phyloP scores from a whole-genome alignment of 495 filamentous ascomycete genomes.

The Podospora didyma region DNA sequence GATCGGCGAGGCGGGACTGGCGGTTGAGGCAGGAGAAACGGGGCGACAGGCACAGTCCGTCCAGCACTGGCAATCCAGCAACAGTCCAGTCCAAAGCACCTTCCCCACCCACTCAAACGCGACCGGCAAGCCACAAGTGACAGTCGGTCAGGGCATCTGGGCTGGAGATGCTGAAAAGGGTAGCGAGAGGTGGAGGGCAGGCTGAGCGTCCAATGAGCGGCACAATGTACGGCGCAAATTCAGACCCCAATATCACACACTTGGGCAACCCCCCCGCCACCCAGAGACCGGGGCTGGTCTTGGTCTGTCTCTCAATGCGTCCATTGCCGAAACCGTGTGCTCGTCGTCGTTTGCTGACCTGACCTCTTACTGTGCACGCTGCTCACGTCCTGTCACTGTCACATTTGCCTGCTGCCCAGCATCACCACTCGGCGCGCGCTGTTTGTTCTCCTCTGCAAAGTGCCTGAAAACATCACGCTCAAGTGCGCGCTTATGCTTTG shows the following conservation, averaged over 20 bases:
- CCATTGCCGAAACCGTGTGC: no score
- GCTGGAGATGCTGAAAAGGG: neutral
- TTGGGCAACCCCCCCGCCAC: neutral
- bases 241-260: conserved; percentile 17
- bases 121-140: neutral
- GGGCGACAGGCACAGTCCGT: neutral
- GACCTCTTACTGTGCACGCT: conserved; percentile 9
- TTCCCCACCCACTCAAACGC: no score
- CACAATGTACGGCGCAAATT: conserved; percentile 4
- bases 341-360: no score
- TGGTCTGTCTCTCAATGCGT: no score
- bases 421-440: neutral
- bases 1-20: no score
- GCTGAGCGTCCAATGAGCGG: neutral
- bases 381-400: conserved; percentile 13
- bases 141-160: neutral
- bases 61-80: no score
- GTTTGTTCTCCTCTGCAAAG: neutral
- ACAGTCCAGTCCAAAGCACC: no score
- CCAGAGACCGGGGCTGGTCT: neutral
- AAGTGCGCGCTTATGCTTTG: conserved; percentile 2
- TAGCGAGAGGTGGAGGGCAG: neutral
- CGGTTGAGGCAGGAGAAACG: no score
- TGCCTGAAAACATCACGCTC: neutral
- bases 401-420: conserved; percentile 11